Evolutionary conservation across 129 eudicot genomes (phyloP), one percentile per base, ranked within the genome.

Genomic region (Dittrichia graveolens): DNA sequence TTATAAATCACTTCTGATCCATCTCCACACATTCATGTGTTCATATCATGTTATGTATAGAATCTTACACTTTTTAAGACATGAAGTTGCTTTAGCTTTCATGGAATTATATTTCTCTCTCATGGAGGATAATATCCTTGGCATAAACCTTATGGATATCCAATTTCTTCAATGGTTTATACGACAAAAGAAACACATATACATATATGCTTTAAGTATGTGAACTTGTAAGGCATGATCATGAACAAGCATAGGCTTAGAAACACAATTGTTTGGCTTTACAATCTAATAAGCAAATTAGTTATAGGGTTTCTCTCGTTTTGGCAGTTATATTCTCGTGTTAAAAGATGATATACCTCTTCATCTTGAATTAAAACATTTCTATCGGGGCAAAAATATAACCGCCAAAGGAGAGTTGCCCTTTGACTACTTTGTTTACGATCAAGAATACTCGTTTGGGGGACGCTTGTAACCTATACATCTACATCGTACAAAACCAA

Each of bases 401-500:
- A 47, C 84, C 57, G 92, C 89, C 92, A 87, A 84, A 87, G 92
- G 92, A 87, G 92, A 87, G 92, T 87, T 87, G 92, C 84, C 92
- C 88, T 83, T 54, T 58, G 73, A 84, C 86, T 81, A 52, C 67
- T 81, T 72, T 75, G 76, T 62, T 78, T 78, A 78, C 82, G 8
- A 52, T 42, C 72, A 61, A 61, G 42, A 11, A 56, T 40, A 46
- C 24, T 61, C 6, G 41, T 48, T 70, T 18, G 1, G 35, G 12
- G 42, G 48, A 52, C 42, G 72, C 47, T 9, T 61, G 31, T 55
- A 43, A 70, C 49, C n/a, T 31, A 15, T 52, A 48, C 48, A 40
- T 60, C 58, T 62, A 48, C 48, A 40, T 60, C 58, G 11, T 9
- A 2, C 56, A 11, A 37, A 65, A 65, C 66, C 74, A 35, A 60